Evolutionary conservation across 139 green algal genomes (phyloP), one percentile per base, ranked within the genome.

Genomic region (Tetraselmis striata): DNA sequence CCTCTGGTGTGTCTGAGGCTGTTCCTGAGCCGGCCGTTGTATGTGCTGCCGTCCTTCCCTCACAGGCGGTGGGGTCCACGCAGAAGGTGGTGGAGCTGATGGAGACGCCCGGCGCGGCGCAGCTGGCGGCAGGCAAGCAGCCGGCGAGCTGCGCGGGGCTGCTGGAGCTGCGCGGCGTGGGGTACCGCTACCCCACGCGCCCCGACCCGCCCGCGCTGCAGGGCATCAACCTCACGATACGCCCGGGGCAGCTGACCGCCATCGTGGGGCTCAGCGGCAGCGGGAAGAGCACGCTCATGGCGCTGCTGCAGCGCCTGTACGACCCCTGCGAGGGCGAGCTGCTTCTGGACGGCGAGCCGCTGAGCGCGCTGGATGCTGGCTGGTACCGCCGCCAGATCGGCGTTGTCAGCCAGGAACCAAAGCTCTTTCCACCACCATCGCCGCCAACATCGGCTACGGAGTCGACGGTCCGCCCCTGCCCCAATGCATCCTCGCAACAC

Each of bases 291-390:
- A 96, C 90, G 2, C 80, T 95, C 75, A 90, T 95, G 27, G 79
- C 87, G 23, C 86, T 97, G 58, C 85, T 97, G 77, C 89, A 95
- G 85, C 88, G 91, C 28, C 90, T 95, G 79, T 95, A 95, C 79
- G 93, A 97, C 85, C 90, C 93, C 1, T 87, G 58, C 1, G 25
- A 86, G 81, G 82, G 82, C 24, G 29, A 45, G 30, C 80, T 92
- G 29, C 78, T 89, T 74, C 23, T 87, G 32, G 89, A 90, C 59
- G 89, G 85, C 1, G 32, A 78, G 29, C 84, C 88, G 75, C 32
- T 91, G n/a, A 81, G 81, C 23, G 76, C 84, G 28, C 75, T 94
- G 75, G 91, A 95, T 75, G 86, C 92, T 0, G 30, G 59, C 0
- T 94, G 92, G 93, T 94, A 89, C 88, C 84, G 93, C 25, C 77